A percentile compares a stretch with the other conserved stretches of the same genome.
Conservation (phyloP, 176 grass and related monocot genomes). For the Musa beccarii region DNA sequence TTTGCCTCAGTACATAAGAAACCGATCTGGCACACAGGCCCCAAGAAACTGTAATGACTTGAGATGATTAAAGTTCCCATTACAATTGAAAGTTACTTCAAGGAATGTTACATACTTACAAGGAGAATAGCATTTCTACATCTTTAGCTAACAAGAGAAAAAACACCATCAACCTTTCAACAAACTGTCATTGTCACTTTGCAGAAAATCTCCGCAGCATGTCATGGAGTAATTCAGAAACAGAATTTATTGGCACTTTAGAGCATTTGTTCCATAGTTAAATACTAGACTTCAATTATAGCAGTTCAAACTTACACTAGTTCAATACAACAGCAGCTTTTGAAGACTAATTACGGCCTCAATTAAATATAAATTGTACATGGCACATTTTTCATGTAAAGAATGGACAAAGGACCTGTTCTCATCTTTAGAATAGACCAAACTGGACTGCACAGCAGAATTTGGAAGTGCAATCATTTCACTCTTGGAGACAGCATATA, state of each 20-base stretch:
- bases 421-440: constrained; percentile 99
- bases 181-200: not conserved
- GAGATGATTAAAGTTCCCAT: not conserved
- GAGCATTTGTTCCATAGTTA: not conserved
- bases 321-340: constrained; percentile 22
- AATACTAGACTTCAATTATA: not conserved
- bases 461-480: constrained; percentile 79
- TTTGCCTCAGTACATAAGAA: constrained; percentile 24
- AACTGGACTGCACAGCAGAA: constrained; percentile 58
- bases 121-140: not conserved
- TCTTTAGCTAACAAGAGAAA: not conserved
- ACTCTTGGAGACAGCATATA: constrained; percentile 73
- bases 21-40: constrained; percentile 18
- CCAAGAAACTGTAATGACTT: constrained; percentile 18
- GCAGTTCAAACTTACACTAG: not conserved
- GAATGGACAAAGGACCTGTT: constrained; percentile 96
- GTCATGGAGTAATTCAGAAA: not conserved
- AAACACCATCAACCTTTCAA: not conserved
- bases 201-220: not conserved
- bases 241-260: not conserved
- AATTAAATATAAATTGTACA: constrained; percentile 50
- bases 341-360: constrained; percentile 30
- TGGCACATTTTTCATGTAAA: constrained; percentile 56
- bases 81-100: not conserved
- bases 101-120: constrained; percentile 1